Evolutionary conservation across 306 rosid genomes (phyloP).

Genomic region (Vigna mungo): DNA sequence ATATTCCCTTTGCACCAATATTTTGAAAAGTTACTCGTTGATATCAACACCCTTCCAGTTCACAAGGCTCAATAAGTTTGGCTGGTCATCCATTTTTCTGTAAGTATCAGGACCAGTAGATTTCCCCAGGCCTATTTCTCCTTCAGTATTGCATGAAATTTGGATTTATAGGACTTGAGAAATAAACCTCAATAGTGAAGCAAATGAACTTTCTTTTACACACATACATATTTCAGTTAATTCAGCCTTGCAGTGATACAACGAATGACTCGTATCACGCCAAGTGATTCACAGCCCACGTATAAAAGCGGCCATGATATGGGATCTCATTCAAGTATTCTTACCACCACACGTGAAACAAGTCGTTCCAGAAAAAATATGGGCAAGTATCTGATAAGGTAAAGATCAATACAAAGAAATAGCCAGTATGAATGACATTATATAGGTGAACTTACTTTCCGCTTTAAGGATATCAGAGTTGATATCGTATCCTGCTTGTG

Average conservation of each 20-base stretch:
- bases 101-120: background rate
- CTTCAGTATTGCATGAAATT: conserved; percentile 15
- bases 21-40: conserved; percentile 1
- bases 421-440: background rate
- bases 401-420: conserved; percentile 31
- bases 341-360: background rate
- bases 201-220: background rate
- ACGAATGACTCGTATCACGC: background rate
- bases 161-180: background rate
- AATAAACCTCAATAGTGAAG: conserved; percentile 23
- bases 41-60: conserved; percentile 8
- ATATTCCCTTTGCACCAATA: conserved; percentile 2
- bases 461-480: conserved; percentile 66
- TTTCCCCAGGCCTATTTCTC: background rate
- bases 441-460: conserved; percentile 58
- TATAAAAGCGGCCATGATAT: conserved; percentile 25
- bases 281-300: background rate
- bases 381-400: conserved; percentile 8
- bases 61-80: conserved; percentile 2
- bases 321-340: conserved; percentile 27
- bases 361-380: background rate
- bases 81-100: conserved; percentile 18
- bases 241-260: background rate
- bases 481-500: conserved; percentile 75
- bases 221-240: background rate